A percentile compares a stretch with the other conserved stretches of the same genome.
Evolutionary conservation across 108 stramenopile genomes (phyloP).

Genomic region (Discostella pseudostelligera): DNA sequence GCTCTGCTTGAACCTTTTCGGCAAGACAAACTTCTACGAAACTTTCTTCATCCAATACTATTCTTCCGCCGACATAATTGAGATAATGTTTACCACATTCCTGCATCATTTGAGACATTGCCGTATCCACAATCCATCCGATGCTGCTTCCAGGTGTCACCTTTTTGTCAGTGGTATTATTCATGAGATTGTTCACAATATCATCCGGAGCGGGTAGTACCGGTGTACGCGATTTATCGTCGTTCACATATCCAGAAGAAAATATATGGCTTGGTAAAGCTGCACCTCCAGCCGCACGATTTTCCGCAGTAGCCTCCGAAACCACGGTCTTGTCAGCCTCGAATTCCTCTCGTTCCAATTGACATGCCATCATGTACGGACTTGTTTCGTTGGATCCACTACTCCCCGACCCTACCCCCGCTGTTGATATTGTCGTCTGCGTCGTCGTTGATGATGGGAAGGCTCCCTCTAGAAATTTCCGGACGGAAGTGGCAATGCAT

Average conservation of each 20-base stretch:
- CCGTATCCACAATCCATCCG: conserved; percentile 25
- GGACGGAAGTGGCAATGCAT: conserved; percentile 30
- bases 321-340: conserved; percentile 30
- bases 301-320: conserved; percentile 7
- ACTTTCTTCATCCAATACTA: conserved; percentile 45
- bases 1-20: conserved; percentile 22
- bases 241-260: conserved; percentile 22
- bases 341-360: conserved; percentile 34
- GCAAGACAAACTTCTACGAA: conserved; percentile 15
- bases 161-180: conserved; percentile 13
- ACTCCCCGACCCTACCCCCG: too few relatives aligned
- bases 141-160: conserved; percentile 1
- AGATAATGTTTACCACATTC: conserved; percentile 39
- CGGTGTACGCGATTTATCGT: conserved; percentile 16
- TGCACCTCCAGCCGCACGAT: conserved; percentile 1
- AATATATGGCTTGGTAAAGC: conserved; percentile 4
- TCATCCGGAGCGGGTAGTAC: conserved; percentile 13
- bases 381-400: conserved; percentile 4
- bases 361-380: conserved; percentile 36
- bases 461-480: conserved; percentile 34
- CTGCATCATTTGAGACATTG: conserved; percentile 42
- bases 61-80: conserved; percentile 21
- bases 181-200: conserved; percentile 25
- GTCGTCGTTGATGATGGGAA: conserved; percentile 19
- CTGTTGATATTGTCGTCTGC: too few relatives aligned